Evolutionary conservation across 2,329 filamentous ascomycete genomes (phyloP).

Genomic region (Fusarium nanum): DNA sequence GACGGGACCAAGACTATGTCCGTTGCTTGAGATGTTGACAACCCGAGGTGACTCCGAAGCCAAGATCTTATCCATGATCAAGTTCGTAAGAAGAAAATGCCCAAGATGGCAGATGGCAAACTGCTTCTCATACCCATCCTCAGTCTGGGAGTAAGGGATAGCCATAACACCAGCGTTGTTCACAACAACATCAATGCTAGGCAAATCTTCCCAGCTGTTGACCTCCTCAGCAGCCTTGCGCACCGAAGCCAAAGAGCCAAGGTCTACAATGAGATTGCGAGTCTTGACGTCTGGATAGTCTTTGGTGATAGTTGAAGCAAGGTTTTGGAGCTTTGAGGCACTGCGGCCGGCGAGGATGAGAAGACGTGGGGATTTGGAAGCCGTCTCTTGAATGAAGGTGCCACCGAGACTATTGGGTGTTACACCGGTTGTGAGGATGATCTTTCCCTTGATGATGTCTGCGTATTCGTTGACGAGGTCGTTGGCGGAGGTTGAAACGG

Average conservation of each 20-base stretch:
- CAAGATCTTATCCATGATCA: slow-evolving; percentile 58
- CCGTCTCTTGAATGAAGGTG: slow-evolving; percentile 52
- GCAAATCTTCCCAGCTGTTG: slow-evolving; percentile 49
- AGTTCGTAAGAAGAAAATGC: slow-evolving; percentile 60
- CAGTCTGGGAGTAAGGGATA: slow-evolving; percentile 43
- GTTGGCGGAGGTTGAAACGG: slow-evolving; percentile 39
- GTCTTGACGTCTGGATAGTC: slow-evolving; percentile 50
- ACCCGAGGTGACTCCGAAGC: slow-evolving; percentile 51
- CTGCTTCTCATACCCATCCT: slow-evolving; percentile 57
- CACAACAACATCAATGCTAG: slow-evolving; percentile 55
- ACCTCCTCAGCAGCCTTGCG: slow-evolving; percentile 54
- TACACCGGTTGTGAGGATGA: slow-evolving; percentile 58
- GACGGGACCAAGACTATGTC: slow-evolving; percentile 48
- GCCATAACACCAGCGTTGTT: slow-evolving; percentile 60
- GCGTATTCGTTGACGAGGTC: slow-evolving; percentile 48
- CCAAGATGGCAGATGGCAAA: slow-evolving; percentile 60
- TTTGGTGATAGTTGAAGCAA: slow-evolving; percentile 51
- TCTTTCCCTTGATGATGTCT: slow-evolving; percentile 51
- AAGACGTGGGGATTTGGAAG: slow-evolving; percentile 53
- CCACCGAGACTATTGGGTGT: slow-evolving; percentile 55
- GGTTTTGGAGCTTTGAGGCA: slow-evolving; percentile 53
- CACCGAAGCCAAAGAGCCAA: slow-evolving; percentile 55
- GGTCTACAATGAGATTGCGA: slow-evolving; percentile 53
- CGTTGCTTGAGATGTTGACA: slow-evolving; percentile 55
- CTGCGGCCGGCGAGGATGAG: slow-evolving; percentile 62